These are phyloP conservation scores for Endocalyx cinctus DNA, from an alignment of 2,329 filamentous ascomycete species.

Conservation along the genomic window DNA sequence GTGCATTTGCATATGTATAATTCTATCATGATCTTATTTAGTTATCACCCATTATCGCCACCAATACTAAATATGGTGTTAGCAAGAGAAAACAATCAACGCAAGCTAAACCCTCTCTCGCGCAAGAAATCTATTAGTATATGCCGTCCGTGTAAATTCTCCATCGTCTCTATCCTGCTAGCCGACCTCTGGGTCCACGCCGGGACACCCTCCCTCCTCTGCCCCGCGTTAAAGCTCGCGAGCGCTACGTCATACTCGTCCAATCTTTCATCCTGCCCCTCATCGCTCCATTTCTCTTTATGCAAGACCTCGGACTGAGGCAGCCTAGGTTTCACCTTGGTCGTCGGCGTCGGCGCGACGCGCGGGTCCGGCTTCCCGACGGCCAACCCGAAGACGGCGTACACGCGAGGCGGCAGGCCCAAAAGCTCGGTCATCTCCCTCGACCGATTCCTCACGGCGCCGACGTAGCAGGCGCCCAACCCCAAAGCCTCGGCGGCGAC, in stretches of 20 bases:
- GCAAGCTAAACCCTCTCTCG: conserved; percentile 20
- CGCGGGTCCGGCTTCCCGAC: conserved; percentile 23
- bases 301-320: conserved; percentile 22
- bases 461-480: conserved; percentile 27
- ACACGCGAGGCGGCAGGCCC: conserved; percentile 22
- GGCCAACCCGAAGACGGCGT: conserved; percentile 26
- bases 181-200: conserved; percentile 23
- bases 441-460: conserved; percentile 24
- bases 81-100: too few species aligned
- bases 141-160: conserved; percentile 23
- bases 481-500: conserved; percentile 27
- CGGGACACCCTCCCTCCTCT: conserved; percentile 18
- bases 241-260: conserved; percentile 20
- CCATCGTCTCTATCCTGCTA: conserved; percentile 21
- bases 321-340: conserved; percentile 25
- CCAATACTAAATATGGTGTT: too few species aligned
- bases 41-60: too few species aligned
- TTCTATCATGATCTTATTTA: too few species aligned
- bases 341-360: conserved; percentile 13
- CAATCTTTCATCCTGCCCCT: conserved; percentile 13
- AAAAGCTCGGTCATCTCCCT: conserved; percentile 23
- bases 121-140: conserved; percentile 18
- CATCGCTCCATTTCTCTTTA: conserved; percentile 20
- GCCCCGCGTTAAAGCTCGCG: conserved; percentile 19
- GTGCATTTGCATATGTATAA: too few species aligned